Conservation (phyloP, 768 basidiomycete species). For the Nevesoporus exiguus region DNA sequence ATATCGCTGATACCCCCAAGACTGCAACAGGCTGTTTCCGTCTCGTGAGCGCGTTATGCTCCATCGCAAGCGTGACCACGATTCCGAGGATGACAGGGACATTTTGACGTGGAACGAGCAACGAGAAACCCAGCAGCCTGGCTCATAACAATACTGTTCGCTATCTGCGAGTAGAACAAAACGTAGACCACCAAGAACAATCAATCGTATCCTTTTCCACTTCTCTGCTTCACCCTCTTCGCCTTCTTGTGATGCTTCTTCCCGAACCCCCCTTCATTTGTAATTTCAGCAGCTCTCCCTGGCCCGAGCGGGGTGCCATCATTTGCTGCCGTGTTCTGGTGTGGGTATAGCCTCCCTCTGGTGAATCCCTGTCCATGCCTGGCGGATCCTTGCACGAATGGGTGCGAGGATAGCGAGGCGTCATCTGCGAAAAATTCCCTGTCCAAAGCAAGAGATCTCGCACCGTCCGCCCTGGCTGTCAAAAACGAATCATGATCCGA, state of each 20-base stretch:
- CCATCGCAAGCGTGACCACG: constrained; percentile 74
- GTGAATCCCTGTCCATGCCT: constrained; percentile 58
- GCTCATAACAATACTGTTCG: not conserved
- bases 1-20: constrained; percentile 30
- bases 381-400: constrained; percentile 61
- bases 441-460: constrained; percentile 71
- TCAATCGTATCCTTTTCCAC: constrained; percentile 89
- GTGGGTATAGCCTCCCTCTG: constrained; percentile 68
- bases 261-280: constrained; percentile 39
- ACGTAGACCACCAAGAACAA: not conserved
- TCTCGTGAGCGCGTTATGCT: constrained; percentile 62
- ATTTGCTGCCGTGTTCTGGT: constrained; percentile 75
- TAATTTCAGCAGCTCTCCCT: constrained; percentile 36
- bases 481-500: constrained; percentile 21
- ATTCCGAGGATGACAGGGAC: constrained; percentile 46
- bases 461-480: constrained; percentile 33
- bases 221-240: constrained; percentile 82
- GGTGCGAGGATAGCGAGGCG: constrained; percentile 48
- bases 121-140: not conserved
- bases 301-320: constrained; percentile 66
- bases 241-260: constrained; percentile 88
- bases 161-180: not conserved
- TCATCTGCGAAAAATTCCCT: constrained; percentile 74
- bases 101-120: constrained; percentile 76
- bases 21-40: constrained; percentile 71